Conservation (phyloP, 1,139 yeast genomes). For the Candida sp. region DNA sequence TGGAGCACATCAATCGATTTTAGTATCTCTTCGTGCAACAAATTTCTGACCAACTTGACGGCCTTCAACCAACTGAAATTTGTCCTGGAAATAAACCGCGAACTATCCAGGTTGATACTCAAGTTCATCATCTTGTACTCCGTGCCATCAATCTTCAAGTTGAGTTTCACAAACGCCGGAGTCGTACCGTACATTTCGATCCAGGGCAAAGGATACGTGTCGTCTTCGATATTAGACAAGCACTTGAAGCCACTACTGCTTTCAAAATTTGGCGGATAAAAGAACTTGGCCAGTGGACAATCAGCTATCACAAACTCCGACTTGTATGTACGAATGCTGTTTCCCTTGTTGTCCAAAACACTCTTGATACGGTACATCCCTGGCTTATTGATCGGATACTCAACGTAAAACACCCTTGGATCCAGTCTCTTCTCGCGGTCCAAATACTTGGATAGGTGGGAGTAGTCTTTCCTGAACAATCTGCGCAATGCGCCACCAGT, state of each 20-base stretch:
- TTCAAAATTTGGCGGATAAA: slow-evolving; percentile 31
- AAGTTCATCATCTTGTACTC: slow-evolving; percentile 25
- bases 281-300: slow-evolving; percentile 75
- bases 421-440: slow-evolving; percentile 26
- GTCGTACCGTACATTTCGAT: slow-evolving; percentile 74
- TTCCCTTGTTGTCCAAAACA: slow-evolving; percentile 67
- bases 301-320: slow-evolving; percentile 69
- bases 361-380: slow-evolving; percentile 75
- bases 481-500: slow-evolving; percentile 58
- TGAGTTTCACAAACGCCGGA: slow-evolving; percentile 70
- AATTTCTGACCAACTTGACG: slow-evolving; percentile 31
- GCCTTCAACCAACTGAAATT: slow-evolving; percentile 29
- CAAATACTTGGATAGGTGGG: slow-evolving; percentile 30
- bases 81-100: slow-evolving; percentile 8
- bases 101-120: slow-evolving; percentile 18
- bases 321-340: slow-evolving; percentile 66
- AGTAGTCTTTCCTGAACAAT: slow-evolving; percentile 44
- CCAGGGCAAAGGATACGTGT: slow-evolving; percentile 50
- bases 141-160: slow-evolving; percentile 58
- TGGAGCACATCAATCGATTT: slow-evolving; percentile 25
- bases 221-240: slow-evolving; percentile 47
- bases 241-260: slow-evolving; percentile 54
- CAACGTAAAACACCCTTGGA: slow-evolving; percentile 45
- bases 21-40: slow-evolving; percentile 40
- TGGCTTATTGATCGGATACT: slow-evolving; percentile 64